Percentiles rank a stretch among this genome's conserved stretches.
Conservation (phyloP, 1,284 basidiomycete genomes). For the Boletus sp. region DNA sequence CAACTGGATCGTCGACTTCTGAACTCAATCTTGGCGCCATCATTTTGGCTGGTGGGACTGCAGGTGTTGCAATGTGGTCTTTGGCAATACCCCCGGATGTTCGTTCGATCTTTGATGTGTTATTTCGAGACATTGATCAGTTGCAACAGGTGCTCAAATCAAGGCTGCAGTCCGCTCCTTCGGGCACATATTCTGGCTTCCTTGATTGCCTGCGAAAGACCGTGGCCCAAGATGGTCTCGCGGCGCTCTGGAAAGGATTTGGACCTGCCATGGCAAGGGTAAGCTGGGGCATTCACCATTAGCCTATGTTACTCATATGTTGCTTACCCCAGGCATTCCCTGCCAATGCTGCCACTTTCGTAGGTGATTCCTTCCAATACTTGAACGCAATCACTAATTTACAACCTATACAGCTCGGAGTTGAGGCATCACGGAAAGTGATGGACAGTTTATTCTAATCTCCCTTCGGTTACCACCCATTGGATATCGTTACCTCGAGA, state of each 20-base stretch:
- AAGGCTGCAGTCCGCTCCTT: slow-evolving; percentile 93
- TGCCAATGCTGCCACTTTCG: slow-evolving; percentile 95
- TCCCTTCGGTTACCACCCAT: not conserved
- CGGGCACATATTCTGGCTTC: slow-evolving; percentile 93
- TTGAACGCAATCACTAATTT: slow-evolving; percentile 3
- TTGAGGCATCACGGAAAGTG: slow-evolving; percentile 74
- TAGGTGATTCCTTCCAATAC: slow-evolving; percentile 44
- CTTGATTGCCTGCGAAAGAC: slow-evolving; percentile 93
- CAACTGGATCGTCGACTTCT: slow-evolving; percentile 70
- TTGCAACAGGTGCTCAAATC: slow-evolving; percentile 86
- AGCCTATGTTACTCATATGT: slow-evolving; percentile 6
- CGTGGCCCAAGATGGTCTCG: slow-evolving; percentile 86
- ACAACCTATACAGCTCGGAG: slow-evolving; percentile 59
- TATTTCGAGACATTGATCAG: slow-evolving; percentile 13
- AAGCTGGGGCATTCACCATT: slow-evolving; percentile 31
- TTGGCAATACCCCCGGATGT: slow-evolving; percentile 95
- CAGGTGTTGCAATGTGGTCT: slow-evolving; percentile 98
- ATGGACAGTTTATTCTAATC: slow-evolving; percentile 64
- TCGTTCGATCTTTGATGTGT: slow-evolving; percentile 32
- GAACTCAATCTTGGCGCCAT: slow-evolving; percentile 88
- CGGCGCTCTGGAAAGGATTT: slow-evolving; percentile 95
- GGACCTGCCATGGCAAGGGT: slow-evolving; percentile 95
- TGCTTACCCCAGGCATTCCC: slow-evolving; percentile 71
- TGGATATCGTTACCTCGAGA: slow-evolving; percentile 4
- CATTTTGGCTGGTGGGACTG: slow-evolving; percentile 90